phyloP scores from a whole-genome alignment of 768 basidiomycete genomes.

The Xanthoconium stramineum region DNA sequence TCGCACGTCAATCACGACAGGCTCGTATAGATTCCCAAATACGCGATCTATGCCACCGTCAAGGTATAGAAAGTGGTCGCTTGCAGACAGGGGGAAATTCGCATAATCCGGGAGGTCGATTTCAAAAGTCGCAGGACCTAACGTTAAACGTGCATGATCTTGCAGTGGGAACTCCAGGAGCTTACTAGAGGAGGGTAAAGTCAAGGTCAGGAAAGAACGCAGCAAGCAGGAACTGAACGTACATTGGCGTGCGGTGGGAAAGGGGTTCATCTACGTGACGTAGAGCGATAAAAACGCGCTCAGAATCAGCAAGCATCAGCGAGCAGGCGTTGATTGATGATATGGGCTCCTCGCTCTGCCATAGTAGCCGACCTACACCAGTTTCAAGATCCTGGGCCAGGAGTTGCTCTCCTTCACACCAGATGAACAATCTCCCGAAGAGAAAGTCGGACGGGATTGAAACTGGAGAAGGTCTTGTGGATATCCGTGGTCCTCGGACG shows the following conservation, averaged over 20 bases:
- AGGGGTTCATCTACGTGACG: slow-evolving; percentile 16
- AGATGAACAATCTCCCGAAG: slow-evolving; percentile 23
- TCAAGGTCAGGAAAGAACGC: slow-evolving; percentile 7
- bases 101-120: slow-evolving; percentile 18
- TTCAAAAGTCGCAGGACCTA: slow-evolving; percentile 15
- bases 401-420: slow-evolving; percentile 19
- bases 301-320: slow-evolving; percentile 13
- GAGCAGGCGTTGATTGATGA: slow-evolving; percentile 22
- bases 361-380: slow-evolving; percentile 18
- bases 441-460: slow-evolving; percentile 23
- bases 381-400: slow-evolving; percentile 22
- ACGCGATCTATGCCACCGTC: slow-evolving; percentile 14
- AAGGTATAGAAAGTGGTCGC: slow-evolving; percentile 15
- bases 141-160: slow-evolving; percentile 6
- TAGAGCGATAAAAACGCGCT: slow-evolving; percentile 20
- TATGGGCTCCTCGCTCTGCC: slow-evolving; percentile 11
- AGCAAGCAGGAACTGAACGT: slow-evolving; percentile 2
- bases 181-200: slow-evolving; percentile 8
- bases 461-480: slow-evolving; percentile 4
- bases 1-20: slow-evolving; percentile 16
- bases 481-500: slow-evolving; percentile 15
- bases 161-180: slow-evolving; percentile 20
- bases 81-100: slow-evolving; percentile 16
- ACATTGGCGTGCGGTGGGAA: slow-evolving; percentile 17
- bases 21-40: slow-evolving; percentile 7